phyloP scores from a whole-genome alignment of 1,139 yeast genomes.

The Suhomyces bribrorum region DNA sequence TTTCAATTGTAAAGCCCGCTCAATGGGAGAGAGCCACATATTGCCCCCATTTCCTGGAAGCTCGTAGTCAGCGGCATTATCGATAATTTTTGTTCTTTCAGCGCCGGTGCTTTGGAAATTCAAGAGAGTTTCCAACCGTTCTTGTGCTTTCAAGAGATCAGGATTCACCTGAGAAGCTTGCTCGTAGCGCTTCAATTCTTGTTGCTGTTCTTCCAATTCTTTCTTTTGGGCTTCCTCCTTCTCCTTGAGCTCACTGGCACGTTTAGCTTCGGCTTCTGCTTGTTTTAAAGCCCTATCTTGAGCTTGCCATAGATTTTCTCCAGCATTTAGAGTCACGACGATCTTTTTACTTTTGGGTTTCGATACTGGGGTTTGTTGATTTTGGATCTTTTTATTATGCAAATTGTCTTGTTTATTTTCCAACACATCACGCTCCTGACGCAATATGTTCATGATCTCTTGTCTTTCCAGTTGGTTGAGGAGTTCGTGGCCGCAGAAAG shows the following conservation, averaged over 20 bases:
- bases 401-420: slow-evolving; percentile 18
- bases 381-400: slow-evolving; percentile 21
- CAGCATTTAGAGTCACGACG: slow-evolving; percentile 55
- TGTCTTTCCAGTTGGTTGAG: slow-evolving; percentile 58
- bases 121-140: slow-evolving; percentile 67
- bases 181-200: slow-evolving; percentile 41
- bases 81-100: slow-evolving; percentile 88
- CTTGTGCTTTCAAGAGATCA: slow-evolving; percentile 67
- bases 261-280: slow-evolving; percentile 42
- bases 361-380: slow-evolving; percentile 16
- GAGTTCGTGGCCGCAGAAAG: slow-evolving; percentile 73
- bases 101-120: slow-evolving; percentile 85
- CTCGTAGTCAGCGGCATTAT: slow-evolving; percentile 89
- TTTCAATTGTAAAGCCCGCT: slow-evolving; percentile 79
- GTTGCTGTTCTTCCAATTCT: slow-evolving; percentile 37
- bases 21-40: slow-evolving; percentile 87
- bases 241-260: slow-evolving; percentile 22
- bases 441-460: slow-evolving; percentile 56
- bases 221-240: slow-evolving; percentile 33
- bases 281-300: slow-evolving; percentile 64
- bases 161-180: slow-evolving; percentile 41
- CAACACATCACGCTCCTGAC: slow-evolving; percentile 48
- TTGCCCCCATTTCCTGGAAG: slow-evolving; percentile 49
- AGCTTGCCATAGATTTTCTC: slow-evolving; percentile 66
- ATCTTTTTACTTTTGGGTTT: slow-evolving; percentile 41